Base-by-base conservation (phyloP, 2,329 filamentous ascomycete genomes). In the Arthrobotrys musiformis region DNA sequence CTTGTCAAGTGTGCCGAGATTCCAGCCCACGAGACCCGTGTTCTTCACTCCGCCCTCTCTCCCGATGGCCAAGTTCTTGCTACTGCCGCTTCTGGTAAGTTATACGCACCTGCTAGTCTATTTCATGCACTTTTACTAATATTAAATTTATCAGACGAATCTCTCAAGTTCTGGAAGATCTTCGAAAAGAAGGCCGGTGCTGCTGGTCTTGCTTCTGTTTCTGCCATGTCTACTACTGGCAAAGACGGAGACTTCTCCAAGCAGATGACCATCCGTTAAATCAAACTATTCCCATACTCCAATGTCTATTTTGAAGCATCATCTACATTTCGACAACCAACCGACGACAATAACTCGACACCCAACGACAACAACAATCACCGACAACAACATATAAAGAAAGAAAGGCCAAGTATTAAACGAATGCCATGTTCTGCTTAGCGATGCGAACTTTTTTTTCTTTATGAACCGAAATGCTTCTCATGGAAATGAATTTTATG, bases 151-250 rank as follows among this genome's bases (percentile, higher is more conserved):
- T 26, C 60, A 76, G 95, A 99, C 82, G 95, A 99, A 87, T 94
- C 91, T 83, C 88, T 99, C 84, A 99, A 99, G 87, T 99, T 99
- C 88, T 99, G 95, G 95, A 99, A 99, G 90, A 88, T 99, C 81
- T 99, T 99, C 82, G 95, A 99, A 88, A 97, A 97, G 89, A 98
- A 97, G 89, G 87, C 94, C 17, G 93, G 93, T 68, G 86, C 88
- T 74, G 86, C 88, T 77, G 88, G 90, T 62, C 64, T 76, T 33
- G 44, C 72, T n/a, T 64, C 64, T 15, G 72, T 76, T 52, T 60
- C 54, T 24, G 72, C 72, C 40, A 76, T 76, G 72, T 83, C 87
- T 33, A 86, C 90, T 67, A 88, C 89, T 77, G 87, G 88, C 80
- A 88, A 90, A 73, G 90, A 90, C 79, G 86, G 91, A 75, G 91